phyloP scores from a whole-genome alignment of 2,329 filamentous ascomycete species.

The Periglandula ipomoeae region DNA sequence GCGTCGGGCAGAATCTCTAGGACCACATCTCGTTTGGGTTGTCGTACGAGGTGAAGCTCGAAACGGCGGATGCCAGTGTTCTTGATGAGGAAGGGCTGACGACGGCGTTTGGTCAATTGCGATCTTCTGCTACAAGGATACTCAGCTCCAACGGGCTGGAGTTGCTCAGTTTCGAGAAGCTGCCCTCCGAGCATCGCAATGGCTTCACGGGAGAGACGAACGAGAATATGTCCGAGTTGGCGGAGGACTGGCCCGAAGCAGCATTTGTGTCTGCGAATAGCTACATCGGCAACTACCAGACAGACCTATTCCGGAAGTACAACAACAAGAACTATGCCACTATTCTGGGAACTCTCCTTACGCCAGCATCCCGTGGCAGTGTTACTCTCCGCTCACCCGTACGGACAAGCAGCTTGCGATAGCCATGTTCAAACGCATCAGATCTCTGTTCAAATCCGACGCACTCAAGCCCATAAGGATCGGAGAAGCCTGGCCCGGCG shows the following conservation, averaged over 20 bases:
- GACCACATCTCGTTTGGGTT: background rate
- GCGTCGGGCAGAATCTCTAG: background rate
- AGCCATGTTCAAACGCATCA: conserved; percentile 28
- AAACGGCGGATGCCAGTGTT: background rate
- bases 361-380: conserved; percentile 33
- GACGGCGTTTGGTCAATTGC: too few relatives aligned
- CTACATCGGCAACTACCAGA: background rate
- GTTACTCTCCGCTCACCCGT: conserved; percentile 27
- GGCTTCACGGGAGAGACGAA: conserved; percentile 12
- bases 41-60: background rate
- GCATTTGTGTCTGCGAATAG: conserved; percentile 15
- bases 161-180: conserved; percentile 18
- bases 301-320: background rate
- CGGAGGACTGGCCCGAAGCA: conserved; percentile 26
- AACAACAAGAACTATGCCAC: conserved; percentile 16
- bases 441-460: conserved; percentile 22
- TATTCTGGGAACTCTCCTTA: conserved; percentile 22
- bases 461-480: conserved; percentile 20
- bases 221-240: conserved; percentile 14
- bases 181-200: conserved; percentile 15
- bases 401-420: conserved; percentile 34
- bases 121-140: too few relatives aligned
- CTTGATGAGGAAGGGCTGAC: too few relatives aligned
- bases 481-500: conserved; percentile 26
- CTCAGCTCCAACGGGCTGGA: conserved; percentile 10